phyloP scores from a whole-genome alignment of 495 filamentous ascomycete species.

The Penicillium waksmanii region DNA sequence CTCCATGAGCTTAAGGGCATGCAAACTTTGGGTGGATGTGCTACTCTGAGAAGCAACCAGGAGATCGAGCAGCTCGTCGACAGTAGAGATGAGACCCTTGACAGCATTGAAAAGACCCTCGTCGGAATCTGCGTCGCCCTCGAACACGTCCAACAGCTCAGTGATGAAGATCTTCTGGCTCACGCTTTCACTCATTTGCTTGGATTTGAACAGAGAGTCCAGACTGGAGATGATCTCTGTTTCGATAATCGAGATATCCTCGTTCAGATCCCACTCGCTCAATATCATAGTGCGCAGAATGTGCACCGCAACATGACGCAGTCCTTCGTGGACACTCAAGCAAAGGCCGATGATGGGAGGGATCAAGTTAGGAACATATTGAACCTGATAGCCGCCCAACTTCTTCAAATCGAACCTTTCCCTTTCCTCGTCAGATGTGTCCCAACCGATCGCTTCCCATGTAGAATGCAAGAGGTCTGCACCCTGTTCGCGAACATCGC shows the following conservation, averaged over 20 bases:
- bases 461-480: conserved; percentile 80
- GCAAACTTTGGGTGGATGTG: conserved; percentile 77
- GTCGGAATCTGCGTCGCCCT: conserved; percentile 66
- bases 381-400: conserved; percentile 96
- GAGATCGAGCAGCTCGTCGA: conserved; percentile 90
- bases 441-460: conserved; percentile 98
- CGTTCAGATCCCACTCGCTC: conserved; percentile 96
- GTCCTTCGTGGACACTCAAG: conserved; percentile 89
- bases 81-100: conserved; percentile 74
- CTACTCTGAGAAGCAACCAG: conserved; percentile 89
- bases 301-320: conserved; percentile 87
- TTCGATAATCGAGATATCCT: conserved; percentile 89
- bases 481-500: conserved; percentile 91
- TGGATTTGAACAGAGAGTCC: conserved; percentile 87
- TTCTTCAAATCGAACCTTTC: conserved; percentile 75
- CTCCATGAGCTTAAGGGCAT: conserved; percentile 91
- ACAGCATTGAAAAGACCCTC: conserved; percentile 79
- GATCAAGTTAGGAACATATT: conserved; percentile 92
- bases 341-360: conserved; percentile 92
- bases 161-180: conserved; percentile 90
- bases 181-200: conserved; percentile 83
- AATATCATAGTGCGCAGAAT: conserved; percentile 97
- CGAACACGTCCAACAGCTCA: conserved; percentile 82
- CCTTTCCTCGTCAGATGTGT: conserved; percentile 76
- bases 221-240: conserved; percentile 96